A percentile compares a stretch with the other conserved stretches of the same genome.
Conservation (phyloP, 306 rosid genomes). For the Crotalaria pallida region DNA sequence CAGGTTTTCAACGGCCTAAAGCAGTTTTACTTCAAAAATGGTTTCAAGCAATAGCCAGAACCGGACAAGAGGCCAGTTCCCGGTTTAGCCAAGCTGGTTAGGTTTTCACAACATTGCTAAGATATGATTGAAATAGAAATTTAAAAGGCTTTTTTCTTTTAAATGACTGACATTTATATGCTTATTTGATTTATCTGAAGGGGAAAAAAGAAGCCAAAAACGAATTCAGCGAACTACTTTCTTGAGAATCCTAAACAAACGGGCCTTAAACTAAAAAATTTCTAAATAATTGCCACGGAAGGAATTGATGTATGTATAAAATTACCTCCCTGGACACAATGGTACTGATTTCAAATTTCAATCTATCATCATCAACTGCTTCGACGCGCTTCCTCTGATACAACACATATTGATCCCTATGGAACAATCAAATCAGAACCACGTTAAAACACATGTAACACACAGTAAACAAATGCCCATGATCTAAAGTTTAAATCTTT, state of each 20-base stretch:
- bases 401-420: constrained; percentile 63
- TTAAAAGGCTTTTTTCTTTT: too few relatives aligned
- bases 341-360: constrained; percentile 88
- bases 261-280: background rate
- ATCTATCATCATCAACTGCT: constrained; percentile 78
- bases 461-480: background rate
- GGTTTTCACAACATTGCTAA: too few relatives aligned
- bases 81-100: too few relatives aligned
- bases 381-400: constrained; percentile 54
- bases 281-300: background rate
- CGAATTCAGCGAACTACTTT: too few relatives aligned
- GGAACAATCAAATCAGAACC: constrained; percentile 4
- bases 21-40: too few relatives aligned
- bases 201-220: too few relatives aligned
- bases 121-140: background rate
- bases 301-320: background rate
- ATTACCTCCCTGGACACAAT: constrained; percentile 78
- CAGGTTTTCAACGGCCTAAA: too few relatives aligned
- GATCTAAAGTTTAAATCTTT: background rate
- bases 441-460: background rate
- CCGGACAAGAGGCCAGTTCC: too few relatives aligned
- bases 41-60: too few relatives aligned
- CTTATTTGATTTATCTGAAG: too few relatives aligned
- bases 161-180: too few relatives aligned
- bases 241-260: too few relatives aligned